A percentile compares a stretch with the other conserved stretches of the same genome.
These are phyloP conservation scores for Eragrostis nindensis DNA, from an alignment of 176 grass and related monocot genomes.

Conservation along the genomic window DNA sequence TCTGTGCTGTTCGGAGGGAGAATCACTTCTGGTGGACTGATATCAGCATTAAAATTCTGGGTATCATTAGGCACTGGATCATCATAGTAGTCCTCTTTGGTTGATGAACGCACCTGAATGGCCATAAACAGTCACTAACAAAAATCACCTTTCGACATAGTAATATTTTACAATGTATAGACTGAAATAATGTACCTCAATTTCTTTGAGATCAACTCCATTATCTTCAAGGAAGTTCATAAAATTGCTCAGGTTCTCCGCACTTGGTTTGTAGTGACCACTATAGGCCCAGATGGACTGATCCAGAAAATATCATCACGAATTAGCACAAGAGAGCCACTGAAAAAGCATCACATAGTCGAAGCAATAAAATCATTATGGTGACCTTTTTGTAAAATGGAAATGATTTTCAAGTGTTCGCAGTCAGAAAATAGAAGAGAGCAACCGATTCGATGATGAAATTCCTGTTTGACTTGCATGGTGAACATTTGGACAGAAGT, in stretches of 20 bases:
- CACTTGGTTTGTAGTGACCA: slow-evolving; percentile 92
- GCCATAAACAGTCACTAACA: slow-evolving; percentile 25
- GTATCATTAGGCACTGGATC: slow-evolving; percentile 40
- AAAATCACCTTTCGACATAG: background rate
- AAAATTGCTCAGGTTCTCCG: slow-evolving; percentile 67
- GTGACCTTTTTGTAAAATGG: too few relatives aligned
- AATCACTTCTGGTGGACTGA: slow-evolving; percentile 40
- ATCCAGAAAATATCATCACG: background rate
- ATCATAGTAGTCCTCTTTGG: slow-evolving; percentile 74
- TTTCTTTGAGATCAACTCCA: slow-evolving; percentile 64
- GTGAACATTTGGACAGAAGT: background rate
- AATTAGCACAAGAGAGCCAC: slow-evolving; percentile 13
- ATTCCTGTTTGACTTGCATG: background rate
- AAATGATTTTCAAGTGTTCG: background rate
- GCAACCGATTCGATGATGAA: background rate
- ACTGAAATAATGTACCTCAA: slow-evolving; percentile 54
- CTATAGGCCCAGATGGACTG: slow-evolving; percentile 89
- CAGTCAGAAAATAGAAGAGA: background rate
- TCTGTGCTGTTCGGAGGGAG: slow-evolving; percentile 23
- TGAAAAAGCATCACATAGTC: background rate
- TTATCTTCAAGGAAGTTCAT: slow-evolving; percentile 72
- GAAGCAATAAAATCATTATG: background rate
- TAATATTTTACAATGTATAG: background rate
- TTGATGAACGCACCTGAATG: slow-evolving; percentile 57
- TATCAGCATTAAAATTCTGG: slow-evolving; percentile 8